Conservation (phyloP, 371 early-diverging fungal species). For the Apophysomyces ossiformis region DNA sequence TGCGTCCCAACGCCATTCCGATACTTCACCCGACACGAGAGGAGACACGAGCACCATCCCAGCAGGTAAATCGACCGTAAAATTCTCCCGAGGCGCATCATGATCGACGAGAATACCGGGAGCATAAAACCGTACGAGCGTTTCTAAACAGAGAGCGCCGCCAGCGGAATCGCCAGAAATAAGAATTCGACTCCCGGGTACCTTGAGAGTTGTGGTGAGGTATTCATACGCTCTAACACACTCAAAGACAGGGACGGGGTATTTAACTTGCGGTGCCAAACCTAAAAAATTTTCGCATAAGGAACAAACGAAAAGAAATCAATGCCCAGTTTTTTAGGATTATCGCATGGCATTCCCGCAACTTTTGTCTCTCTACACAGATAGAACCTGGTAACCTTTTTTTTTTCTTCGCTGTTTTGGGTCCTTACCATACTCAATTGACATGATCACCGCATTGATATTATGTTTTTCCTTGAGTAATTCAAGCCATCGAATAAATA, state of each 20-base stretch:
- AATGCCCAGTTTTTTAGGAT: neutral
- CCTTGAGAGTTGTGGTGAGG: slow-evolving; percentile 21
- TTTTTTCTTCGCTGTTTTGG: neutral
- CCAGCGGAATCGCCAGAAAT: slow-evolving; percentile 37
- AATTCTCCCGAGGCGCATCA: slow-evolving; percentile 19
- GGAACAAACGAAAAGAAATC: neutral
- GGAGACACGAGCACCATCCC: slow-evolving; percentile 30
- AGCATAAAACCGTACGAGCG: slow-evolving; percentile 18
- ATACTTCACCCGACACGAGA: slow-evolving; percentile 18
- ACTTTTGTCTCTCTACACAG: too few relatives aligned
- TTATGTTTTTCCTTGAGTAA: slow-evolving; percentile 19
- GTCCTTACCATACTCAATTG: slow-evolving; percentile 28
- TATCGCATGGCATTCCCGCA: too few relatives aligned
- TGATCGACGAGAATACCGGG: slow-evolving; percentile 4
- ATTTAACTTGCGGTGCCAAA: slow-evolving; percentile 23
- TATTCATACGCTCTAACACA: slow-evolving; percentile 31
- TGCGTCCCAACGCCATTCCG: slow-evolving; percentile 22
- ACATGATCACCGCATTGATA: slow-evolving; percentile 25
- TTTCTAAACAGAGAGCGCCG: slow-evolving; percentile 27
- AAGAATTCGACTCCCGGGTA: slow-evolving; percentile 24
- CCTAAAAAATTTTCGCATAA: too few relatives aligned
- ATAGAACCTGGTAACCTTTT: neutral
- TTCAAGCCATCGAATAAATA: slow-evolving; percentile 19
- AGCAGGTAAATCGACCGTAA: slow-evolving; percentile 21
- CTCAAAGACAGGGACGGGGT: slow-evolving; percentile 31